Base-by-base conservation (phyloP, 2,329 filamentous ascomycete species). In the Fusarium graminum region DNA sequence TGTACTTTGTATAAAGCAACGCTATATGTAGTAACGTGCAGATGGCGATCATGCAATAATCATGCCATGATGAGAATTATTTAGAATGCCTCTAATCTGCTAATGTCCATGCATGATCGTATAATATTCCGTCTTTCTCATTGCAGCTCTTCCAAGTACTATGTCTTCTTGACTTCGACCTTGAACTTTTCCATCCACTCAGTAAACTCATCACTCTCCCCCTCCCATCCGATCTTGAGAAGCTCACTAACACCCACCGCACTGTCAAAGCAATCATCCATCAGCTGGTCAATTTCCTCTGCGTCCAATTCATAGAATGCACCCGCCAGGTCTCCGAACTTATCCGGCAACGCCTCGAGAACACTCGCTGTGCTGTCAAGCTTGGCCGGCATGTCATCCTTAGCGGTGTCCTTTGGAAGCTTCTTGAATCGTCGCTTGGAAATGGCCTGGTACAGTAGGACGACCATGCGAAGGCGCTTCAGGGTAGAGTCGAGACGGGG, bases 141-240 rank as follows among this genome's bases (percentile, higher is more conserved):
- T n/a, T 9, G 9, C 7, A 7, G 13, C 2, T 13, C 11, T 6
- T n/a, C 11, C 5, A 3, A 6, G 8, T 10, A 14, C 30, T 59
- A 69, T 1, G 52, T 19, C 72, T 83, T 85, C 65, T 82, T 85
- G 14, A 87, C 82, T 66, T 85, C 81, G 30, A 75, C 71, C 71
- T 83, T 82, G 65, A 87, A 88, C 63, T 83, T 85, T 12, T 80
- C 81, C n/a, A 85, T 87, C 93, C 93, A 97, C 16, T 85, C 81
- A 0, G 89, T 90, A 73, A 96, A 97, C 71, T 90, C 92, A 72
- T 97, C 93, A 17, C 86, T 82, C 44, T 84, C 78, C 0, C 85
- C 89, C 4, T 85, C 78, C 91, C 91, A 94, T 19, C 83, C 82
- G 59, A 82, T 79, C 47, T 80, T 80, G 13, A 92, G 77, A 45